Conservation (phyloP, 2,329 filamentous ascomycete species). For the Pseudogymnoascus sp. region DNA sequence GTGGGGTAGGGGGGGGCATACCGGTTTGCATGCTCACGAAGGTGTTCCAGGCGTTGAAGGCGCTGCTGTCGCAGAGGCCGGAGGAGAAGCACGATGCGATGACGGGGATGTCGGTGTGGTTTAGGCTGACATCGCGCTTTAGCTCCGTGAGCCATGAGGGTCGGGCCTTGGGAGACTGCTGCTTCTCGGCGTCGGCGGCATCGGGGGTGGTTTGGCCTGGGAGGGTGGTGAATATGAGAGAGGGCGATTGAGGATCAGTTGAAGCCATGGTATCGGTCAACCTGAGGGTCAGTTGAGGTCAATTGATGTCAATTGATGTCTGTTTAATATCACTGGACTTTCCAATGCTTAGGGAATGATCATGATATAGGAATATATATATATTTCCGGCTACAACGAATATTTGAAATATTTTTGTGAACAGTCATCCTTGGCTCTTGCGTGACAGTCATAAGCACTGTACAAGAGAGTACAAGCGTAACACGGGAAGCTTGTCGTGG, state of each 20-base stretch:
- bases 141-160: constrained; percentile 15
- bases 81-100: constrained; percentile 39
- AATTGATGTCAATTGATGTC: not conserved
- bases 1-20: constrained; percentile 15
- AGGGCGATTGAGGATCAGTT: not conserved
- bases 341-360: not conserved
- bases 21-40: constrained; percentile 48
- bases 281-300: not conserved
- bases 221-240: constrained; percentile 30
- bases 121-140: constrained; percentile 24
- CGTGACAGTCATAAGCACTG: not conserved
- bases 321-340: not conserved
- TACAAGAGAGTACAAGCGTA: not conserved
- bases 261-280: not conserved
- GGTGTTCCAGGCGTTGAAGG: constrained; percentile 41
- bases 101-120: constrained; percentile 30
- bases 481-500: not conserved
- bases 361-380: not conserved
- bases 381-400: not conserved
- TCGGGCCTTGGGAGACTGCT: not conserved
- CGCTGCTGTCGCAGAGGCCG: constrained; percentile 40
- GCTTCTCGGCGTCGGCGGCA: constrained; percentile 17
- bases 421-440: not conserved
- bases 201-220: constrained; percentile 34
- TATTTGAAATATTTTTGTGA: constrained; percentile 6